Conservation (phyloP, 345 rosid species). For the Syzygium aqueum region DNA sequence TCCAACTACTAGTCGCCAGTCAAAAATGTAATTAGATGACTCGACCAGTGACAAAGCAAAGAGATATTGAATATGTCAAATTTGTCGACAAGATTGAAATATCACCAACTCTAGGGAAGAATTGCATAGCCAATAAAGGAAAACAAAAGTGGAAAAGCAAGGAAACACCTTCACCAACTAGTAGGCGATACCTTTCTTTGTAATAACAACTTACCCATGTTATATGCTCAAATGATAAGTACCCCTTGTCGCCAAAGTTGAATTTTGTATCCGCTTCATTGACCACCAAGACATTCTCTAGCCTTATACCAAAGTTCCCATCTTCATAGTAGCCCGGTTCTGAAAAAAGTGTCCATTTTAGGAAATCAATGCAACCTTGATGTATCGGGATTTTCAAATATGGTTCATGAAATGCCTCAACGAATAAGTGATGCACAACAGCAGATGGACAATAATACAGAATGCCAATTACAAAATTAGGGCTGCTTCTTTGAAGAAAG, state of each 20-base stretch:
- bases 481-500: background rate
- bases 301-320: constrained; percentile 85
- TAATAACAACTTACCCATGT: constrained; percentile 69
- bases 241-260: constrained; percentile 91
- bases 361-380: background rate
- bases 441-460: background rate
- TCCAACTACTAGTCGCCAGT: background rate
- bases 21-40: background rate
- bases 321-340: constrained; percentile 97
- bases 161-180: background rate
- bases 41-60: background rate
- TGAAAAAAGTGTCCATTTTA: constrained; percentile 11
- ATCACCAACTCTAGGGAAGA: background rate
- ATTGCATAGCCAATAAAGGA: background rate
- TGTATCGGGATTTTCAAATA: background rate
- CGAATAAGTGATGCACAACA: background rate
- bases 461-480: background rate
- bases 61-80: background rate
- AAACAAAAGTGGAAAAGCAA: background rate
- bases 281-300: constrained; percentile 89
- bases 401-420: background rate
- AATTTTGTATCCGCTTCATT: constrained; percentile 65
- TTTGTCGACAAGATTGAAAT: background rate
- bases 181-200: background rate
- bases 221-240: constrained; percentile 84